Evolutionary conservation across 2,329 filamentous ascomycete genomes (phyloP).

Genomic region (Fonsecaea monophora): DNA sequence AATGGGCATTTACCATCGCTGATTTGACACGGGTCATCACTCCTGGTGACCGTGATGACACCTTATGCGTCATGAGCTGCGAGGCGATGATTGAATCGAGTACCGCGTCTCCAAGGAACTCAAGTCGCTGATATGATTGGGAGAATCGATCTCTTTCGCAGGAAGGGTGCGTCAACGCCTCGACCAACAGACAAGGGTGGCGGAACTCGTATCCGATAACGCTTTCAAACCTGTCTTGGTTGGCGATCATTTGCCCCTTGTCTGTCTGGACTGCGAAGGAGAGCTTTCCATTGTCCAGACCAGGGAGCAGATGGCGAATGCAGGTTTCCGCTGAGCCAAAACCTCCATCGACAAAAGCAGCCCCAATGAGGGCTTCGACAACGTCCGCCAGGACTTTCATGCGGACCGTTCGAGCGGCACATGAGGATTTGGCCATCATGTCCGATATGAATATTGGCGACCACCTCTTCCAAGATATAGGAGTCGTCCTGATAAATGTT

Average conservation of each 20-base stretch:
- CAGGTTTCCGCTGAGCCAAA: not conserved
- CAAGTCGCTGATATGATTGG: not conserved
- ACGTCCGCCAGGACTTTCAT: not conserved
- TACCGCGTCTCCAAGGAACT: not conserved
- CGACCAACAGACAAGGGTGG: not conserved
- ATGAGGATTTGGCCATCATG: not conserved
- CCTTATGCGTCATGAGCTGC: not conserved
- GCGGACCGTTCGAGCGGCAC: not conserved
- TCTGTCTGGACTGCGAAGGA: not conserved
- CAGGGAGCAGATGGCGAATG: not conserved
- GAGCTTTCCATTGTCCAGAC: not conserved
- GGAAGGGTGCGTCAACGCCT: not conserved
- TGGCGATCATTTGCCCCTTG: not conserved
- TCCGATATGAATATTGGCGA: conserved; percentile 2
- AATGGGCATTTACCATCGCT: conserved; percentile 1
- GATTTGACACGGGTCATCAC: not conserved
- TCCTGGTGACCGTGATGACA: not conserved
- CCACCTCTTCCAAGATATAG: not conserved
- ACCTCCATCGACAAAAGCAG: not conserved
- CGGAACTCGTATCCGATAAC: not conserved
- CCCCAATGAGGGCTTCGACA: not conserved
- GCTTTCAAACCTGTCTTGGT: not conserved
- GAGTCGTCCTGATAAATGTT: not conserved
- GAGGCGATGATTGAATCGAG: not conserved
- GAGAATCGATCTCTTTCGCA: not conserved